phyloP scores from a whole-genome alignment of 192 early-diverging fungal species.

The Podila horticola region DNA sequence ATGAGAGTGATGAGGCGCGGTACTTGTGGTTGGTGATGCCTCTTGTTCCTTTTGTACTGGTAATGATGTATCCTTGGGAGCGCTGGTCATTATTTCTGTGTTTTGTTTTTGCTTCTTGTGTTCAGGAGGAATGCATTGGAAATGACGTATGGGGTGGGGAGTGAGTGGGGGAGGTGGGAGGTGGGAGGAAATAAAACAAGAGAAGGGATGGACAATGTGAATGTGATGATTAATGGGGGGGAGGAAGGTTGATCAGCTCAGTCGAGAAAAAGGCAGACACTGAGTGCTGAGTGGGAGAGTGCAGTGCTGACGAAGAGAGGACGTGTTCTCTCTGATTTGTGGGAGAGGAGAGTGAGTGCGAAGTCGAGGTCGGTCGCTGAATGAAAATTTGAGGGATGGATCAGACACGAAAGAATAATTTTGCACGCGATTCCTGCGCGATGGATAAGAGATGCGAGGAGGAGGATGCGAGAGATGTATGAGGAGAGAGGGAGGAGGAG shows the following conservation, averaged over 20 bases:
- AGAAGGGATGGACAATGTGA: slow-evolving; percentile 9
- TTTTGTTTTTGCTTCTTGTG: too few relatives aligned
- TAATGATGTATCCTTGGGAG: too few relatives aligned
- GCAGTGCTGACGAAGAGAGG: too few relatives aligned
- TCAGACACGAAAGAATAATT: slow-evolving; percentile 37
- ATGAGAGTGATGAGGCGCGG: background rate
- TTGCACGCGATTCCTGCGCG: background rate
- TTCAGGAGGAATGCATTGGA: background rate
- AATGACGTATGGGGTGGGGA: background rate
- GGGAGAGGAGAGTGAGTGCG: background rate
- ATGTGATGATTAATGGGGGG: too few relatives aligned
- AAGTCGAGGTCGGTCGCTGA: too few relatives aligned
- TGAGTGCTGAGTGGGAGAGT: too few relatives aligned
- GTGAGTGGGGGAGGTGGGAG: background rate
- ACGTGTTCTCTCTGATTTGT: background rate
- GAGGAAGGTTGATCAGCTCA: too few relatives aligned
- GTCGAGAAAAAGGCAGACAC: too few relatives aligned
- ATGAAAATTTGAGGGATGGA: too few relatives aligned
- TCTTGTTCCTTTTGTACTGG: too few relatives aligned
- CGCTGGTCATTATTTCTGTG: too few relatives aligned
- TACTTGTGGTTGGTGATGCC: too few relatives aligned
- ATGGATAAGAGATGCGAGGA: background rate
- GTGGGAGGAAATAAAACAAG: background rate
- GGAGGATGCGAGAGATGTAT: background rate
- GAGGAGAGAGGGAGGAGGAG: background rate